Base-by-base conservation (phyloP, 2,329 filamentous ascomycete genomes). In the Xylariaceae sp. region DNA sequence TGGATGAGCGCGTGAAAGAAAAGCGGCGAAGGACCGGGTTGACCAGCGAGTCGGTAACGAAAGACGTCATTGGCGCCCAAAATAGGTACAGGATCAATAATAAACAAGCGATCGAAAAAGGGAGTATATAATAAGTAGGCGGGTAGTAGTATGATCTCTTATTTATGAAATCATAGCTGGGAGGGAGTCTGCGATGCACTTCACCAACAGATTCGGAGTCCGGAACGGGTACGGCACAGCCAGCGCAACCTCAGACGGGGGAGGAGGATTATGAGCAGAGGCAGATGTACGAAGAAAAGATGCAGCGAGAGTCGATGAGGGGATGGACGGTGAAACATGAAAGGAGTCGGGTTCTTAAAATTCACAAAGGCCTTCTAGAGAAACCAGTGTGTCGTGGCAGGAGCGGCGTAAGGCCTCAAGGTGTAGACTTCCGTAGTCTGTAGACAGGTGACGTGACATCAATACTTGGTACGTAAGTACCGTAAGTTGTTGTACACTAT, bases 1-100 rank as follows among this genome's bases (percentile, higher is more conserved):
- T 67, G 44, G 64, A 67, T 37, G 68, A 69, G 52, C 66, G 68
- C 50, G 85, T 87, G 54, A 68, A 61, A 50, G 85, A 88, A 69
- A 88, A 82, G 64, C 83, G 82, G 63, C 84, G 82, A 66, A 87
- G 74, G 67, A 87, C 83, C 59, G 85, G 84, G 63, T 86, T 86
- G 73, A 87, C 84, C 67, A 87, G 75, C 71, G 86, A 86, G 61
- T 86, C 82, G 68, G 83, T 81, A 56, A 88, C 84, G 68, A 87
- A 76, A 66, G 80, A 85, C 72, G 82, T 80, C 85, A 88, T 88
- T 65, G 66, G 51, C 57, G 49, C 57, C 35, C 49, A 52, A 48
- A 23, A 34, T 53, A 17, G 13, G 15, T 51, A 39, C 13, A 45
- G n/a, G 51, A 30, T 30, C 23, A 35, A 51, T 49, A 51, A 50